Conservation (phyloP, 768 basidiomycete species). For the Sistotremastrum niveocremeum region DNA sequence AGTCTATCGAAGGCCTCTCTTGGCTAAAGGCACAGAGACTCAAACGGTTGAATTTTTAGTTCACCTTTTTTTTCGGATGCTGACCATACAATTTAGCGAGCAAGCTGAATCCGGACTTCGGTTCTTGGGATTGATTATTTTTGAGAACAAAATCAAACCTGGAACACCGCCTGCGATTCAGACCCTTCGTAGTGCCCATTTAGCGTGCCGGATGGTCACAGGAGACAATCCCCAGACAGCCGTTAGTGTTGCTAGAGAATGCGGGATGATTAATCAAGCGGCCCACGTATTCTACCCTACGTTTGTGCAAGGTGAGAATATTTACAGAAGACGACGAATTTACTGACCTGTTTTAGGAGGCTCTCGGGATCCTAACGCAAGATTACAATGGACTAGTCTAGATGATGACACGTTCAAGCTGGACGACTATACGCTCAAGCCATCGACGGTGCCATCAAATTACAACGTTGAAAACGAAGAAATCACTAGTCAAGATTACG, state of each 20-base stretch:
- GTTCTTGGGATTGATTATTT: constrained; percentile 92
- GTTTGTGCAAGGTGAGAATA: constrained; percentile 52
- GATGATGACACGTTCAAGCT: constrained; percentile 78
- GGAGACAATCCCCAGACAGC: constrained; percentile 96
- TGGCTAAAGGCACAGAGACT: constrained; percentile 97
- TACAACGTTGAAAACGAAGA: constrained; percentile 60
- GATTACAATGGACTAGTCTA: constrained; percentile 82
- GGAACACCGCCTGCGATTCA: constrained; percentile 87
- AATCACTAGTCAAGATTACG: constrained; percentile 72
- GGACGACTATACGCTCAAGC: constrained; percentile 81
- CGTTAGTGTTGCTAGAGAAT: constrained; percentile 93
- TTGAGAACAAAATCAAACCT: constrained; percentile 94
- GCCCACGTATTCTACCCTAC: constrained; percentile 78
- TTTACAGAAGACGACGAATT: constrained; percentile 15
- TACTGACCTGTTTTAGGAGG: constrained; percentile 10
- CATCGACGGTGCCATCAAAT: constrained; percentile 54
- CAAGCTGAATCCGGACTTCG: constrained; percentile 83
- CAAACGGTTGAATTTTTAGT: constrained; percentile 51
- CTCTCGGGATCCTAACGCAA: constrained; percentile 28
- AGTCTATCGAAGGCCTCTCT: constrained; percentile 82
- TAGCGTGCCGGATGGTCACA: constrained; percentile 95
- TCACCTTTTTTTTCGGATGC: constrained; percentile 1
- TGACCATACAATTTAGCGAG: constrained; percentile 40
- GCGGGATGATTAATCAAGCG: constrained; percentile 73
- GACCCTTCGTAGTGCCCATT: constrained; percentile 73